These are phyloP conservation scores for Coniosporium uncinatum DNA, from an alignment of 2,329 filamentous ascomycete species.

Conservation along the genomic window DNA sequence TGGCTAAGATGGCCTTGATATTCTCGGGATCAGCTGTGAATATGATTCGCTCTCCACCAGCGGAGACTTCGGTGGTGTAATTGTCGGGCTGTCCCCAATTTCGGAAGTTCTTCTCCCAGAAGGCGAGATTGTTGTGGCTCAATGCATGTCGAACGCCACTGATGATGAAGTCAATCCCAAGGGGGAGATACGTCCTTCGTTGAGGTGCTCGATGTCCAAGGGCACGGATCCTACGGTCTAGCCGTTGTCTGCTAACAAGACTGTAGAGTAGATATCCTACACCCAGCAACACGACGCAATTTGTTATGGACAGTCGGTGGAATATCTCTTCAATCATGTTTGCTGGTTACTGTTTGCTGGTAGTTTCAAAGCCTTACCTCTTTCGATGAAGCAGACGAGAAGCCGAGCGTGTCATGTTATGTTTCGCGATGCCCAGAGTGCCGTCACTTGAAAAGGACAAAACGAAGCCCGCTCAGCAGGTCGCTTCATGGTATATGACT, in stretches of 20 bases:
- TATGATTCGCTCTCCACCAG: conserved; percentile 54
- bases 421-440: too few species aligned
- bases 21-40: conserved; percentile 84
- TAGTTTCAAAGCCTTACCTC: too few species aligned
- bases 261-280: neutral
- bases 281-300: conserved; percentile 12
- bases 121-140: conserved; percentile 43
- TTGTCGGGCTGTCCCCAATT: conserved; percentile 25
- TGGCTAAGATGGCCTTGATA: conserved; percentile 85
- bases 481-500: too few species aligned
- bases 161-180: conserved; percentile 59
- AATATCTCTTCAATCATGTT: conserved; percentile 16
- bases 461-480: too few species aligned
- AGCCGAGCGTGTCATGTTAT: too few species aligned
- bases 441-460: too few species aligned
- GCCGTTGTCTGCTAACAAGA: conserved; percentile 12
- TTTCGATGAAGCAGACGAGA: too few species aligned
- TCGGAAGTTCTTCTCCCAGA: conserved; percentile 52
- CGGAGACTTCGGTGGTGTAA: conserved; percentile 55
- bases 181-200: conserved; percentile 28
- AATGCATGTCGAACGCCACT: conserved; percentile 47
- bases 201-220: conserved; percentile 38
- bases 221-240: conserved; percentile 27
- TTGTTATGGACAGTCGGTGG: conserved; percentile 12
- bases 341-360: too few species aligned